A percentile compares a stretch with the other conserved stretches of the same genome.
These are phyloP conservation scores for Thraustochytrium sp. DNA, from an alignment of 352 stramenopile species.

Conservation along the genomic window DNA sequence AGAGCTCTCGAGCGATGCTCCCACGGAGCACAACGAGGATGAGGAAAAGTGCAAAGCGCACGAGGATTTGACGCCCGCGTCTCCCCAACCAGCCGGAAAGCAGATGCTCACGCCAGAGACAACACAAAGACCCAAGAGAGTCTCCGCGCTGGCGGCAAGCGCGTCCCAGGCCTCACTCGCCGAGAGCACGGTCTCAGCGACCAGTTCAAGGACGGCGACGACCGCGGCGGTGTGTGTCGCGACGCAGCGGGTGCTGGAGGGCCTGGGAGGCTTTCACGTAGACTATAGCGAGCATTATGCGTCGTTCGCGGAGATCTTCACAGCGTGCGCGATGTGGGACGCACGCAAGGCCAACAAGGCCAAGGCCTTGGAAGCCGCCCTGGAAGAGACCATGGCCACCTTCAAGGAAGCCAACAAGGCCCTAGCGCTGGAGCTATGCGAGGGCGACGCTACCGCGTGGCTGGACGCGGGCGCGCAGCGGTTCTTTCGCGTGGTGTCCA, in stretches of 20 bases:
- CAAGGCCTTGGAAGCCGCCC: background rate
- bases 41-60: background rate
- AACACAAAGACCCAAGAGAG: background rate
- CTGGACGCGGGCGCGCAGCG: background rate
- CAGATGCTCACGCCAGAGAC: background rate
- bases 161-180: no score
- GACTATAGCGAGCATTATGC: background rate
- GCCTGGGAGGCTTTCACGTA: background rate
- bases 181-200: background rate
- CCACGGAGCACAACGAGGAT: background rate
- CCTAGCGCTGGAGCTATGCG: background rate
- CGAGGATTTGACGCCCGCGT: background rate
- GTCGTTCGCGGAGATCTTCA: constrained; percentile 22
- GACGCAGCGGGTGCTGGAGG: background rate
- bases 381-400: background rate
- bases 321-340: background rate
- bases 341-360: constrained; percentile 9
- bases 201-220: background rate
- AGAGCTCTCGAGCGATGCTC: background rate
- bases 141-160: background rate
- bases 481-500: constrained; percentile 33
- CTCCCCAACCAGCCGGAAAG: background rate
- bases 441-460: background rate
- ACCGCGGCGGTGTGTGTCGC: background rate
- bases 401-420: background rate